Evolutionary conservation across 352 stramenopile species (phyloP).

Genomic region (Hyaloperonospora arabidopsidis): DNA sequence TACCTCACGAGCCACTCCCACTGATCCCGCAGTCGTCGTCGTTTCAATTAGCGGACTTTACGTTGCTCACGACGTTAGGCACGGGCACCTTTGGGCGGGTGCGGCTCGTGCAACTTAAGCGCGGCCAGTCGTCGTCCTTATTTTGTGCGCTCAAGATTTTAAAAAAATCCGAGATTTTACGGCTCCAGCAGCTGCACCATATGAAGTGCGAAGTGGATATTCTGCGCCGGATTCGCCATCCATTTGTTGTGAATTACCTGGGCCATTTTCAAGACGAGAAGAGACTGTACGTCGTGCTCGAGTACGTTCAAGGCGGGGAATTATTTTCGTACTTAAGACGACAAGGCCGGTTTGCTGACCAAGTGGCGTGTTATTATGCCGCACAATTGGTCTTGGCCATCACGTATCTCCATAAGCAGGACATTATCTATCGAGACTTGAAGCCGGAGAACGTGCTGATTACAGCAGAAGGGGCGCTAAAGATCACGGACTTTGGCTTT

Average conservation of each 20-base stretch:
- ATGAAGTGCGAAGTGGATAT: slow-evolving; percentile 90
- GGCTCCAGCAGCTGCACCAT: slow-evolving; percentile 86
- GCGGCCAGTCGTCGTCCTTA: slow-evolving; percentile 32
- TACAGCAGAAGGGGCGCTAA: slow-evolving; percentile 83
- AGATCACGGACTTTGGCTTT: slow-evolving; percentile 92
- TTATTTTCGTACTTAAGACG: slow-evolving; percentile 88
- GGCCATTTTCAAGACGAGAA: slow-evolving; percentile 87
- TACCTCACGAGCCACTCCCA: too few relatives aligned
- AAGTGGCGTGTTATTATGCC: slow-evolving; percentile 86
- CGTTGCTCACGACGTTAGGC: slow-evolving; percentile 66
- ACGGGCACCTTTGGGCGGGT: slow-evolving; percentile 88
- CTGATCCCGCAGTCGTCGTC: too few relatives aligned
- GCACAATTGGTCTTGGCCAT: slow-evolving; percentile 85
- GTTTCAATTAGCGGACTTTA: slow-evolving; percentile 66
- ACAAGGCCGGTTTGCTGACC: slow-evolving; percentile 69
- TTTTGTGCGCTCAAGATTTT: slow-evolving; percentile 89
- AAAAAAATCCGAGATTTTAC: slow-evolving; percentile 88
- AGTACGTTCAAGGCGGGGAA: slow-evolving; percentile 90
- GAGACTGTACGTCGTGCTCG: slow-evolving; percentile 85
- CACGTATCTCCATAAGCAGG: slow-evolving; percentile 82
- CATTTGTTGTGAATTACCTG: slow-evolving; percentile 86
- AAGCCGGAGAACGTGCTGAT: slow-evolving; percentile 93
- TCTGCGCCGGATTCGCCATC: slow-evolving; percentile 78
- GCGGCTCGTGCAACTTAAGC: slow-evolving; percentile 66
- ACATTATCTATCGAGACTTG: slow-evolving; percentile 90